Conservation (phyloP, 768 basidiomycete species). For the Suillus sp. region DNA sequence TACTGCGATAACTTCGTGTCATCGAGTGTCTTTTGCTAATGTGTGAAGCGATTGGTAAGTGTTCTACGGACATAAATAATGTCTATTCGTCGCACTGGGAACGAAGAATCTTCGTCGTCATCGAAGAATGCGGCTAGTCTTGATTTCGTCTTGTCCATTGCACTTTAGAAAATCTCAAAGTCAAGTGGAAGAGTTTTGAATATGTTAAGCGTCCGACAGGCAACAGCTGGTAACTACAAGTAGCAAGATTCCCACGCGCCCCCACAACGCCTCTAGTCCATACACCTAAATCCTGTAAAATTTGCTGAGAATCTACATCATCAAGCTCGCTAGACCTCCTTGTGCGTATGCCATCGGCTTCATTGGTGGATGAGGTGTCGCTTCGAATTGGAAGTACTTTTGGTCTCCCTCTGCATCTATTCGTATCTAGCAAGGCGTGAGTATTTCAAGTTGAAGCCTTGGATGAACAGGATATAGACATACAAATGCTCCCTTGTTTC, state of each 20-base stretch:
- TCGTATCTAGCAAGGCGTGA: conserved; percentile 57
- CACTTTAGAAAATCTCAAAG: conserved; percentile 8
- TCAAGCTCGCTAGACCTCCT: conserved; percentile 64
- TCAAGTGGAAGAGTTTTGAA: conserved; percentile 7
- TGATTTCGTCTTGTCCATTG: conserved; percentile 41
- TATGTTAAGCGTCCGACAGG: conserved; percentile 10
- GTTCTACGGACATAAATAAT: conserved; percentile 52
- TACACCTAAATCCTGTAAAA: background rate
- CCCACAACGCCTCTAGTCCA: background rate
- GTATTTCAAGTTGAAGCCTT: conserved; percentile 8
- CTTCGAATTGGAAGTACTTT: conserved; percentile 81
- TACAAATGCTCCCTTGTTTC: conserved; percentile 92
- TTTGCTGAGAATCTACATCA: conserved; percentile 51
- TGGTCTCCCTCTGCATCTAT: conserved; percentile 77
- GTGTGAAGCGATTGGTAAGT: conserved; percentile 62
- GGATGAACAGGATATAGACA: conserved; percentile 31
- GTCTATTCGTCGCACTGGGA: conserved; percentile 90
- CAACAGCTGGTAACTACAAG: conserved; percentile 1
- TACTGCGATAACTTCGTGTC: conserved; percentile 86
- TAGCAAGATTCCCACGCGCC: conserved; percentile 29
- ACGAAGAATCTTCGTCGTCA: conserved; percentile 82
- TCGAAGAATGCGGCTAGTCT: conserved; percentile 82
- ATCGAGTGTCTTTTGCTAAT: conserved; percentile 83
- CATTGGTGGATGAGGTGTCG: conserved; percentile 84
- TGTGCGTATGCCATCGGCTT: conserved; percentile 91